Conservation (phyloP, 2,329 filamentous ascomycete genomes). For the Fusarium poae region DNA sequence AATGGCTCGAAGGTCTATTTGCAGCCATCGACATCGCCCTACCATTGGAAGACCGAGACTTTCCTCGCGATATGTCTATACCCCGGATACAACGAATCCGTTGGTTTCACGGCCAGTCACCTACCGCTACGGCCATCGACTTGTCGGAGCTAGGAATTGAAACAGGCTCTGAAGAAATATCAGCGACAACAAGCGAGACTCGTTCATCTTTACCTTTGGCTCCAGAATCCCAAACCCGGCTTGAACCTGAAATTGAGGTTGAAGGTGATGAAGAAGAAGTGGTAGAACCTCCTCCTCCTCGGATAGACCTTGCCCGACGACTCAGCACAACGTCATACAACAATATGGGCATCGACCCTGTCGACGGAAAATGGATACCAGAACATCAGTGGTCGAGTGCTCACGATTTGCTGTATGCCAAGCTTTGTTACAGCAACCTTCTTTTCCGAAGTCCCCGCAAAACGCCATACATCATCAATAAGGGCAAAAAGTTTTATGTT, state of each 20-base stretch:
- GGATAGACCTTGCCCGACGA: conserved; percentile 54
- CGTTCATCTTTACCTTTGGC: conserved; percentile 26
- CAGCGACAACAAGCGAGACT: conserved; percentile 37
- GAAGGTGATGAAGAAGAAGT: conserved; percentile 42
- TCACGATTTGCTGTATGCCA: conserved; percentile 71
- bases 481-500: conserved; percentile 70
- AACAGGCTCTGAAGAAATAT: conserved; percentile 40
- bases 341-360: conserved; percentile 61
- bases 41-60: conserved; percentile 77
- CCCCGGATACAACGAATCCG: conserved; percentile 68
- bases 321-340: conserved; percentile 62
- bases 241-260: conserved; percentile 42
- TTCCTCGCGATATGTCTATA: conserved; percentile 72
- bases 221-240: conserved; percentile 41
- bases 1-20: conserved; percentile 76
- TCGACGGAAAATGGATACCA: conserved; percentile 69
- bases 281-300: conserved; percentile 46
- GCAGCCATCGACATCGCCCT: conserved; percentile 80
- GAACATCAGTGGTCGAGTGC: conserved; percentile 66
- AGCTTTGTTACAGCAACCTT: conserved; percentile 70
- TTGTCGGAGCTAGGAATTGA: conserved; percentile 44
- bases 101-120: conserved; percentile 61
- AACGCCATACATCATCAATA: conserved; percentile 68
- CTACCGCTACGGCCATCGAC: conserved; percentile 47
- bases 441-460: conserved; percentile 69